Percentiles rank a stretch among this genome's conserved stretches.
These are phyloP conservation scores for Hypoxylon cercidicola DNA, from an alignment of 495 filamentous ascomycete species.

Conservation along the genomic window DNA sequence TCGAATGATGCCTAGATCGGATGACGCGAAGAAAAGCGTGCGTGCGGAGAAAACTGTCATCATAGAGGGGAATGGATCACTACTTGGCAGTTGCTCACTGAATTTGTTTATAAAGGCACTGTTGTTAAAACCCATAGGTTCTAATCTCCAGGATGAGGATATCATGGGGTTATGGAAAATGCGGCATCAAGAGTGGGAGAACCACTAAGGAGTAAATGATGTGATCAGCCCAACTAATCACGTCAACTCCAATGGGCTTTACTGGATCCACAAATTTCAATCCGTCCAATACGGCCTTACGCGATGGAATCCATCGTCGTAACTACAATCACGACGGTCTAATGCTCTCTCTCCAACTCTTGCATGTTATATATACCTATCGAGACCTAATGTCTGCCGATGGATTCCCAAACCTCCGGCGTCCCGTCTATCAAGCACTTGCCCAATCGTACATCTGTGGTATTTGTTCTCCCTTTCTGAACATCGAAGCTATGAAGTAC, in stretches of 20 bases:
- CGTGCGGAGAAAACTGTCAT: conserved; percentile 10
- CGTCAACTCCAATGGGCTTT: conserved; percentile 43
- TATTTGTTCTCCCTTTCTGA: conserved; percentile 1
- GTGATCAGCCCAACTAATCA: conserved; percentile 47
- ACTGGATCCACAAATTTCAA: conserved; percentile 46
- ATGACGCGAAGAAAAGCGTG: conserved; percentile 2
- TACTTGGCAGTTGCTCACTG: conserved; percentile 3
- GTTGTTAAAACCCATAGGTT: conserved; percentile 2
- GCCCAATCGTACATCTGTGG: neutral
- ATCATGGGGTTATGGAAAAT: conserved; percentile 34
- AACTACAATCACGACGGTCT: conserved; percentile 35
- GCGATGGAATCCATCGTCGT: conserved; percentile 38
- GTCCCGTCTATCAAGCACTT: neutral
- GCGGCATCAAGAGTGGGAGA: conserved; percentile 33
- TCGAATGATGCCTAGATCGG: neutral
- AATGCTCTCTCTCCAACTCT: conserved; percentile 30
- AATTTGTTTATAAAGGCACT: neutral
- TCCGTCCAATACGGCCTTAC: conserved; percentile 35
- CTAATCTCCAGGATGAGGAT: conserved; percentile 24
- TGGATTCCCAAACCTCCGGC: conserved; percentile 13
- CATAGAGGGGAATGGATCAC: neutral
- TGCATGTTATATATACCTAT: conserved; percentile 35
- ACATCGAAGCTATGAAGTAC: conserved; percentile 7
- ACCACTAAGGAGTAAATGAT: conserved; percentile 36
- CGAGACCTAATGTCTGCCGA: conserved; percentile 13